Percentiles rank a stretch among this genome's conserved stretches.
These are phyloP conservation scores for Pyricularia sp. DNA, from an alignment of 2,329 filamentous ascomycete genomes.

Conservation along the genomic window DNA sequence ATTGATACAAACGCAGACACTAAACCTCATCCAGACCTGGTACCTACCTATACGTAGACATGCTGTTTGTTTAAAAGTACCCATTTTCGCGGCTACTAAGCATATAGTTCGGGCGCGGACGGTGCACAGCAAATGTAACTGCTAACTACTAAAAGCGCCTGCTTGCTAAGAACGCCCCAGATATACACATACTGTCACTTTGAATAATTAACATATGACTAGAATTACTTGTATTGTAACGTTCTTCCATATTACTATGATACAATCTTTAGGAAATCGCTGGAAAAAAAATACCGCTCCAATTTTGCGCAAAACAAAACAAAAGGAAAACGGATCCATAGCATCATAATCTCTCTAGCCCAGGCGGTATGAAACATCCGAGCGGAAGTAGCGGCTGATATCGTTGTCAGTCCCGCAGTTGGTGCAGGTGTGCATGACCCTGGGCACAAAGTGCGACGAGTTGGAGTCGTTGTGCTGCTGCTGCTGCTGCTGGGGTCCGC, in stretches of 20 bases:
- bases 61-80: too few species aligned
- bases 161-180: too few species aligned
- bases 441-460: not conserved
- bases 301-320: not conserved
- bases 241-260: not conserved
- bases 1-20: too few species aligned
- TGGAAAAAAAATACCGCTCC: not conserved
- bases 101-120: too few species aligned
- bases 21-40: too few species aligned
- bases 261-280: not conserved
- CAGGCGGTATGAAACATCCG: slow-evolving; percentile 1
- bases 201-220: too few species aligned
- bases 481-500: not conserved
- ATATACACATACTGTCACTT: too few species aligned
- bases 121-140: too few species aligned
- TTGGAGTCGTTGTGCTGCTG: not conserved
- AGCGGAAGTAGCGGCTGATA: slow-evolving; percentile 2
- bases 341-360: not conserved
- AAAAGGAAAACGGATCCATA: not conserved
- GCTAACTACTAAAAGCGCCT: too few species aligned
- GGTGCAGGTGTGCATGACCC: slow-evolving; percentile 2
- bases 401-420: slow-evolving; percentile 1
- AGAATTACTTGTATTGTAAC: not conserved
- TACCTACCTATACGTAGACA: too few species aligned
- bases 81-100: too few species aligned